Base-by-base conservation (phyloP, 805 yeast genomes). In the Lipomyces spencermartinsiae region DNA sequence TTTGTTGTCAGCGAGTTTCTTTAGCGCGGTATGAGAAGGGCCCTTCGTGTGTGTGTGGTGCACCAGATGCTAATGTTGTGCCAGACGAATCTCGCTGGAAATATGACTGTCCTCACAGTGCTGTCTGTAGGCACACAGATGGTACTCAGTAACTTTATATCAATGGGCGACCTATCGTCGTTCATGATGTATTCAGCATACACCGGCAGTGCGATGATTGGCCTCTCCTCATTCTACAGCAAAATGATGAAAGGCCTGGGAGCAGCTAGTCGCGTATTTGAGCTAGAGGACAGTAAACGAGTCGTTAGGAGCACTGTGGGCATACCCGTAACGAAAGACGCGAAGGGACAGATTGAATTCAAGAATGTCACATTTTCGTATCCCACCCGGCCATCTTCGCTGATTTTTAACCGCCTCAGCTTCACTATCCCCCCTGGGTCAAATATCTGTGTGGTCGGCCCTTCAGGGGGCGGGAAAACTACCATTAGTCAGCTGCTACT, bases 171-270 rank as follows among this genome's bases (percentile, higher is more conserved):
- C 73, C 83, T 94, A 58, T 89, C 97, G 3, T 90, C 97, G 64
- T 94, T 93, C 78, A 89, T 93, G 88, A 90, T 94, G 95, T 94
- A 94, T 79, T 94, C 98, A 0, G 92, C 92, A 0, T 94, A 92
- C 78, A 90, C 97, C 1, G 98, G 97, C 0, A 83, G 92, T 22
- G 91, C 97, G 8, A 91, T 93, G 74, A 90, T 91, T 78, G 97
- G 98, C 0, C 78, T 94, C 19, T 93, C 97, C 0, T 91, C 90
- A 74, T 94, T 94, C 76, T 94, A 93, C 77, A 88, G 97, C 1
- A 98, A 94, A 77, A 81, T 94, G 70, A 94, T 94, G 98, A 94
- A 94, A 80, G 98, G 98, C 63, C 90, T 93, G 6, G 98, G 98
- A 59, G 98, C 98, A 0, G 95, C 97, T 0, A 89, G 92, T 59